Evolutionary conservation across 345 rosid species (phyloP).

Genomic region (Raphanus sativus): DNA sequence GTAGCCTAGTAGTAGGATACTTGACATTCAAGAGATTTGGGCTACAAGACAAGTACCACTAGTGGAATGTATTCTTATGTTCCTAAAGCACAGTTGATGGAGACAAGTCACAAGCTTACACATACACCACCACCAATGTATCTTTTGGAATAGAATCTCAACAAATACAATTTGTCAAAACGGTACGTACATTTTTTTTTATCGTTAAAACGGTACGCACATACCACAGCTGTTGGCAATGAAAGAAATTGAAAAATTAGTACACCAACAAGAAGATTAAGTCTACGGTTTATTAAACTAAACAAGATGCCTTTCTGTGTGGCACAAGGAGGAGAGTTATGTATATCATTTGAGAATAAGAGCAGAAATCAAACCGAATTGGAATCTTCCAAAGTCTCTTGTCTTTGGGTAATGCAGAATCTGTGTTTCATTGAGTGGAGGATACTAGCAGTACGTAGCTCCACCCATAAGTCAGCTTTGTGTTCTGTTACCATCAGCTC

Average conservation of each 20-base stretch:
- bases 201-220: neutral
- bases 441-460: neutral
- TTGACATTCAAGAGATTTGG: neutral
- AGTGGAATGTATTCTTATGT: neutral
- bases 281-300: neutral
- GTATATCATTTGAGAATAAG: neutral
- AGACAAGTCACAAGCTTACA: neutral
- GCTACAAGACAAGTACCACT: neutral
- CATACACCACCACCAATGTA: neutral
- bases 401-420: slow-evolving; percentile 5
- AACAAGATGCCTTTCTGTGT: neutral
- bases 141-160: neutral
- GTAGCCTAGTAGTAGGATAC: neutral
- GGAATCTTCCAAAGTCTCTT: slow-evolving; percentile 26
- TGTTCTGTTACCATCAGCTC: neutral
- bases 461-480: neutral
- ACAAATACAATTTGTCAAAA: neutral
- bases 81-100: neutral
- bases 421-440: slow-evolving; percentile 2
- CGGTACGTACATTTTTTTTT: neutral
- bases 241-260: neutral
- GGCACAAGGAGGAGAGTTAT: neutral
- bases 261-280: neutral
- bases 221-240: neutral
- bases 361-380: neutral